Evolutionary conservation across 164 flowering plant genomes (phyloP).

Genomic region (Tetrastigma voinierianum): DNA sequence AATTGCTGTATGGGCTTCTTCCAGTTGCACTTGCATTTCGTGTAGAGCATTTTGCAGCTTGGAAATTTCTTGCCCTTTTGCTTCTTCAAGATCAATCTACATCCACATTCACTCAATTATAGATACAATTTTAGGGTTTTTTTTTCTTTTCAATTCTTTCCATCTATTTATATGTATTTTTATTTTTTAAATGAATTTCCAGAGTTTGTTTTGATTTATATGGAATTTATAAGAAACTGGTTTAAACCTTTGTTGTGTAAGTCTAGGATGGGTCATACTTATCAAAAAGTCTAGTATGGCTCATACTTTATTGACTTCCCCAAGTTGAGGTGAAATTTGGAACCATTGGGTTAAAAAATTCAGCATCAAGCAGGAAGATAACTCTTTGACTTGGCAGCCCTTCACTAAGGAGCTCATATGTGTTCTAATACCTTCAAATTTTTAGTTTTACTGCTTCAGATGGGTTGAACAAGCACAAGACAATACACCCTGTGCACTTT

Average conservation of each 20-base stretch:
- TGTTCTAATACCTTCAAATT: background rate
- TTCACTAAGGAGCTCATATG: background rate
- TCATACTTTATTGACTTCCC: no score
- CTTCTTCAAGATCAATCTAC: conserved; percentile 78
- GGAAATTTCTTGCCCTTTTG: conserved; percentile 70
- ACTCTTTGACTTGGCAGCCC: background rate
- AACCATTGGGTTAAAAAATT: background rate
- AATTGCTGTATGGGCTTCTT: conserved; percentile 63
- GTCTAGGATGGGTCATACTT: no score
- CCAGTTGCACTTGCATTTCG: conserved; percentile 62
- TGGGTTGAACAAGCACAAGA: background rate
- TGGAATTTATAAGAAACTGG: no score
- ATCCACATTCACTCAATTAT: conserved; percentile 13
- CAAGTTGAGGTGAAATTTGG: no score
- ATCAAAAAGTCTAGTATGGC: no score
- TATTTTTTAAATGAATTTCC: no score
- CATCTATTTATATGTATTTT: background rate
- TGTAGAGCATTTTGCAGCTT: conserved; percentile 57
- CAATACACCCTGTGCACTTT: background rate
- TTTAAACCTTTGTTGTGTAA: no score
- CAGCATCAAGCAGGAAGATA: background rate
- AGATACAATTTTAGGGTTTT: background rate
- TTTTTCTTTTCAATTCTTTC: no score
- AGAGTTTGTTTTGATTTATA: no score
- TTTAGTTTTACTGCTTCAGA: background rate